Evolutionary conservation across 352 stramenopile species (phyloP), one percentile per base, ranked within the genome.

Genomic region (Globisporangium okanoganense): DNA sequence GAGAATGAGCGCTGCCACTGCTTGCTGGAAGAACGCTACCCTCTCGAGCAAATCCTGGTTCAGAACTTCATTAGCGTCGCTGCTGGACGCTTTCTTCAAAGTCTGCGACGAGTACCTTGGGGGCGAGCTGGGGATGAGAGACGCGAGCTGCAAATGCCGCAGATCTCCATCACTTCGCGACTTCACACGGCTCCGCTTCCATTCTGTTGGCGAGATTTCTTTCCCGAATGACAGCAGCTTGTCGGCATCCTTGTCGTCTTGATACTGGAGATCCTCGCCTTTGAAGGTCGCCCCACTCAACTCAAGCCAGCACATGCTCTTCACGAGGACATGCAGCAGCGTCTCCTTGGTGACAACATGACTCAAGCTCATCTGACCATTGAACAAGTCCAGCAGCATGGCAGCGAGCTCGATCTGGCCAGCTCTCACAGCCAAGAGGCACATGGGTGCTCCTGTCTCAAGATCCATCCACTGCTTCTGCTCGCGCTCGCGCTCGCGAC

Each of bases 321-420:
- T 81, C 22, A 79, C 56, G 13, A 84, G 57, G 16, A 87, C 48
- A 59, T 82, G 73, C 43, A 88, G 69, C 55, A 81, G 59, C 25
- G 62, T 73, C 31, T 73, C 73, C 29, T 66, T 54, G 29, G 70
- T 79, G 13, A 62, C 43, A 0, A 61, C 35, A 48, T 64, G 62
- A 18, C 56, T 59, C 25, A 65, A 48, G 40, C 62, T 58, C 13
- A 78, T 65, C 24, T 75, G 70, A 20, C 54, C 55, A 9, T 35
- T 50, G 20, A 51, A 59, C 20, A 49, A 62, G 47, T 91, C 81
- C 20, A 93, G 54, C 12, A 93, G 63, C 56, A 89, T 56, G 3
- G 72, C 69, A 13, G 66, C 71, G 13, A 93, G 53, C 47, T 93
- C 83, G 16, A 91, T 41, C 59, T 91, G 74, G 0, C 76, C 75